Percentiles rank a stretch among this genome's conserved stretches.
phyloP scores from a whole-genome alignment of 2,329 filamentous ascomycete genomes.

The Penicillium sp. region DNA sequence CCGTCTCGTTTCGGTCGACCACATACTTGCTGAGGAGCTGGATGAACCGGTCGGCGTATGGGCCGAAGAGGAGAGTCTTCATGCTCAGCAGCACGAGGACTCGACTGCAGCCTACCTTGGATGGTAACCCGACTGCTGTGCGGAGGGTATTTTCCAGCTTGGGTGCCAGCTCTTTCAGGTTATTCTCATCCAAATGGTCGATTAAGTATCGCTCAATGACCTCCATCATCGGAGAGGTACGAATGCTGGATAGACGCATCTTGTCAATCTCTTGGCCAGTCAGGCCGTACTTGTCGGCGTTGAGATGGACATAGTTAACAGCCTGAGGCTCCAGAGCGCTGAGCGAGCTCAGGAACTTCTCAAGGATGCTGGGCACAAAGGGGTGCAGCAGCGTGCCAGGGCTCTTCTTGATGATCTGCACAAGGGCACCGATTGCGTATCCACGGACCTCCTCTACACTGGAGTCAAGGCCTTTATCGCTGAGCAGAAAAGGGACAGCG shows the following conservation, averaged over 20 bases:
- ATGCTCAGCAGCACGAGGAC: constrained; percentile 84
- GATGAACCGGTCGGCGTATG: constrained; percentile 75
- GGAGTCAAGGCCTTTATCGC: constrained; percentile 85
- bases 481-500: constrained; percentile 87
- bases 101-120: constrained; percentile 86
- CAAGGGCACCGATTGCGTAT: constrained; percentile 79
- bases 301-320: constrained; percentile 90
- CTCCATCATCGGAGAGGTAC: constrained; percentile 85
- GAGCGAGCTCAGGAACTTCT: constrained; percentile 76
- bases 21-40: constrained; percentile 77
- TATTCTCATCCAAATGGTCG: constrained; percentile 74
- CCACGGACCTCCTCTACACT: constrained; percentile 82
- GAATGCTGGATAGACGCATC: constrained; percentile 76
- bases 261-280: constrained; percentile 90
- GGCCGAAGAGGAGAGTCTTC: constrained; percentile 70
- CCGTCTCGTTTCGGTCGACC: constrained; percentile 90
- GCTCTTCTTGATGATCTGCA: constrained; percentile 88
- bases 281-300: constrained; percentile 79
- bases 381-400: constrained; percentile 72
- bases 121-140: constrained; percentile 83
- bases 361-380: constrained; percentile 79
- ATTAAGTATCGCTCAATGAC: constrained; percentile 81
- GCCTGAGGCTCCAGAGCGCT: constrained; percentile 87
- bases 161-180: constrained; percentile 74
- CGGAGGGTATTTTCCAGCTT: constrained; percentile 79